Base-by-base conservation (phyloP, 805 yeast genomes). In the Lachancea lanzarotensis region DNA sequence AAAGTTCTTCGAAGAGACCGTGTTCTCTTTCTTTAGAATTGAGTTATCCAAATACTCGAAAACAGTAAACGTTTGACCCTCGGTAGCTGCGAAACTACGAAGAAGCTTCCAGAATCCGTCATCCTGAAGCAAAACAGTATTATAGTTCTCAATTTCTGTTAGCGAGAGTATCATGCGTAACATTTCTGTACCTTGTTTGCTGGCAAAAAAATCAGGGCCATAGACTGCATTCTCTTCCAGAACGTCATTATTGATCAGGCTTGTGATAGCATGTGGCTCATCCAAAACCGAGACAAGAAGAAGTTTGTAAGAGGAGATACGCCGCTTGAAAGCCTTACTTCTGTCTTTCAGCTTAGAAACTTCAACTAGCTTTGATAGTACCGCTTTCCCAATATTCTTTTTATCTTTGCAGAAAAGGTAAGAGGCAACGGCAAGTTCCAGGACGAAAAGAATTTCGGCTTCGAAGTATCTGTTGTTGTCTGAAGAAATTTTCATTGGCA, bases 71-170 rank as follows among this genome's bases (percentile, higher is more conserved):
- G 82, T 70, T 49, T 68, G 69, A 0, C 60, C 63, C 17, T 72
- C 66, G 33, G 71, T 63, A 0, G 78, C 67, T 0, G 79, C 79
- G 42, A 78, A 63, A 2, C 60, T 50, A 52, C 82, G 66, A 43
- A 81, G 55, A 0, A 75, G 49, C 42, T 71, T 74, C 87, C 88
- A 81, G 53, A 70, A 80, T 10, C 65, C 62, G 42, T 70, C 72
- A 42, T 79, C 70, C 40, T 80, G 69, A 20, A 82, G 53, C 1
- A 85, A 77, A 44, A 48, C 45, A 8, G 48, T 40, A 30, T 53
- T 52, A 38, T 59, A 57, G 19, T 52, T 52, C 18, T 53, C 56
- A 20, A 49, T 55, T 8, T 55, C 56, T 2, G 64, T 52, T 16
- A 62, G 40, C 55, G 72, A 35, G 70, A 59, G 38, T 69, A 67